Base-by-base conservation (phyloP, 345 rosid species). In the Atalantia buxifolia region DNA sequence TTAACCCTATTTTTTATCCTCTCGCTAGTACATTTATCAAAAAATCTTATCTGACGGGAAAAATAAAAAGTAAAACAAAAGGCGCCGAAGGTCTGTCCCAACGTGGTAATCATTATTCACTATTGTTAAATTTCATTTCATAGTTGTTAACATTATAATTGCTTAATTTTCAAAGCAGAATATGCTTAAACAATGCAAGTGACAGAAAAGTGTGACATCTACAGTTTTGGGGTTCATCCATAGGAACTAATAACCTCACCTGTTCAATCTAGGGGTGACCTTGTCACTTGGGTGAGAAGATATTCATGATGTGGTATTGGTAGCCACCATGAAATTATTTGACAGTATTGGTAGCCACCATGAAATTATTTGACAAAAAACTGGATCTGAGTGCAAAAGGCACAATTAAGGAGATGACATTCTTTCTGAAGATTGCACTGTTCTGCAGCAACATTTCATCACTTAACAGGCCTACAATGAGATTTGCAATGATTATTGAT, bases 171-270 rank as follows among this genome's bases (percentile, higher is more conserved):
- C 63, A 18, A 48, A 63, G 1, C 85, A 86, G 95, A 94, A 74
- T 91, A 92, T 83, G 98, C 97, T 64, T 94, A 94, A 88, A 92
- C 98, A 8, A 88, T 92, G 98, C 92, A 92, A 71, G 95, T 92
- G 83, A 92, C 95, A 0, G 95, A 94, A 81, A 94, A 92, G 76
- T 91, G 92, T 0, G 98, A 91, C 79, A 90, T 89, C 53, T 92
- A 94, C 77, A 94, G 95, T 84, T 92, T 89, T 61, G 95, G 98
- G 42, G 97, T 92, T 1, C 93, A 92, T 48, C 86, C 85, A 36
- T 76, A 88, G 81, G 91, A 90, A 76, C 81, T 88, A 28, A 76
- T 88, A 56, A 92, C 98, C 0, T 82, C 91, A 21, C 95, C 95
- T 0, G 95, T 94, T 42, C 98, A 92, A 71, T 93, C 94, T 5